A percentile compares a stretch with the other conserved stretches of the same genome.
phyloP scores from a whole-genome alignment of 495 filamentous ascomycete species.

The Tuber borchii region DNA sequence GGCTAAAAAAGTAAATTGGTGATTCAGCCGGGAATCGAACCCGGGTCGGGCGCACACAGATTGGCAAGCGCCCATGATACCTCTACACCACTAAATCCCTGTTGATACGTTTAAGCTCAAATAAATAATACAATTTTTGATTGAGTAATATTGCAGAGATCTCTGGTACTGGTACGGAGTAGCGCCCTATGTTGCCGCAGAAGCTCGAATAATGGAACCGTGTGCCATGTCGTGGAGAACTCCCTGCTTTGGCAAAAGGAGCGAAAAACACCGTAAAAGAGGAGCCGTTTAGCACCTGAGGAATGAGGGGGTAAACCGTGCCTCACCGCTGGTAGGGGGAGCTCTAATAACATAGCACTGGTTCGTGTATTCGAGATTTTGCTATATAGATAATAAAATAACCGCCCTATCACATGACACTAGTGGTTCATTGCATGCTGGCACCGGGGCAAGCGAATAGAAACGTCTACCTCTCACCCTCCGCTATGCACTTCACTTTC shows the following conservation, averaged over 20 bases:
- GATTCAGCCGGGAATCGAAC: conserved; percentile 41
- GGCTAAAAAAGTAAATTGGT: background rate
- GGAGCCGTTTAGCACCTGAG: too few relatives aligned
- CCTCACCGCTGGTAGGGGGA: too few relatives aligned
- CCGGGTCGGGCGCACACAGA: conserved; percentile 36
- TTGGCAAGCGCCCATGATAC: conserved; percentile 41
- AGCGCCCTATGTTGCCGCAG: too few relatives aligned
- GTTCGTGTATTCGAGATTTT: background rate
- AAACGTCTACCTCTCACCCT: background rate
- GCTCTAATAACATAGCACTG: too few relatives aligned
- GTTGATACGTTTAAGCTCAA: background rate
- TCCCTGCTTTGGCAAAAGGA: too few relatives aligned
- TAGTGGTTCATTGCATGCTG: background rate
- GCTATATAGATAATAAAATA: background rate
- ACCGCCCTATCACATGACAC: background rate
- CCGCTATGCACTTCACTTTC: conserved; percentile 8
- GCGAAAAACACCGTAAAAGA: too few relatives aligned
- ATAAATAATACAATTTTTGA: background rate
- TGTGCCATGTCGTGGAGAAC: too few relatives aligned
- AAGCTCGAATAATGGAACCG: too few relatives aligned
- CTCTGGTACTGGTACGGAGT: too few relatives aligned
- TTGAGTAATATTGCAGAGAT: background rate
- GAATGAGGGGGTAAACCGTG: too few relatives aligned
- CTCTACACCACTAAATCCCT: conserved; percentile 38
- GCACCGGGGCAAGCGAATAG: background rate